phyloP scores from a whole-genome alignment of 768 basidiomycete species.

The Hericium erinaceus region DNA sequence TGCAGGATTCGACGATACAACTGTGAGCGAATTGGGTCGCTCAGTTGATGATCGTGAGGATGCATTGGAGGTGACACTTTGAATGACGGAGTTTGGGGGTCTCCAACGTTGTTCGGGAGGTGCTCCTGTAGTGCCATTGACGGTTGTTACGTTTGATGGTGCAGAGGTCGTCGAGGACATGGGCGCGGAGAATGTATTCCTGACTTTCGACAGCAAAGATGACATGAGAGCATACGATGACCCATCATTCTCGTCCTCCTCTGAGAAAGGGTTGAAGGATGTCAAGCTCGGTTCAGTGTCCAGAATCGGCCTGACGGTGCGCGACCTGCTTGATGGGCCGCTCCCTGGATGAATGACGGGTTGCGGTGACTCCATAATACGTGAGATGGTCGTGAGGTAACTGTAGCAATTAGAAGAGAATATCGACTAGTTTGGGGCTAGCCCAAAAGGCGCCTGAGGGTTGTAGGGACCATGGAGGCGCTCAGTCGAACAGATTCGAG shows the following conservation, averaged over 20 bases:
- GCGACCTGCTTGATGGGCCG: slow-evolving; percentile 43
- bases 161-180: slow-evolving; percentile 41
- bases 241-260: slow-evolving; percentile 86
- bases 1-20: slow-evolving; percentile 47
- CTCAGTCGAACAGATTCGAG: too few species aligned
- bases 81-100: slow-evolving; percentile 40
- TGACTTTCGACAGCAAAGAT: slow-evolving; percentile 72
- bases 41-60: slow-evolving; percentile 44
- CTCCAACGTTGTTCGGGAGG: slow-evolving; percentile 43
- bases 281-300: slow-evolving; percentile 70
- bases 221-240: slow-evolving; percentile 80
- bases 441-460: too few species aligned
- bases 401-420: not conserved
- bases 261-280: slow-evolving; percentile 87
- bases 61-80: slow-evolving; percentile 35
- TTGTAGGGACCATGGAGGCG: too few species aligned
- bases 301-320: slow-evolving; percentile 45
- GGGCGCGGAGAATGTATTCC: slow-evolving; percentile 66
- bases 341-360: slow-evolving; percentile 21
- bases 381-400: not conserved
- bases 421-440: too few species aligned
- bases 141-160: slow-evolving; percentile 21
- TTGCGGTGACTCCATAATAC: slow-evolving; percentile 6
- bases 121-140: slow-evolving; percentile 19
- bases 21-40: slow-evolving; percentile 47